Evolutionary conservation across 345 rosid genomes (phyloP).

Genomic region (Bruguiera gymnorhiza): DNA sequence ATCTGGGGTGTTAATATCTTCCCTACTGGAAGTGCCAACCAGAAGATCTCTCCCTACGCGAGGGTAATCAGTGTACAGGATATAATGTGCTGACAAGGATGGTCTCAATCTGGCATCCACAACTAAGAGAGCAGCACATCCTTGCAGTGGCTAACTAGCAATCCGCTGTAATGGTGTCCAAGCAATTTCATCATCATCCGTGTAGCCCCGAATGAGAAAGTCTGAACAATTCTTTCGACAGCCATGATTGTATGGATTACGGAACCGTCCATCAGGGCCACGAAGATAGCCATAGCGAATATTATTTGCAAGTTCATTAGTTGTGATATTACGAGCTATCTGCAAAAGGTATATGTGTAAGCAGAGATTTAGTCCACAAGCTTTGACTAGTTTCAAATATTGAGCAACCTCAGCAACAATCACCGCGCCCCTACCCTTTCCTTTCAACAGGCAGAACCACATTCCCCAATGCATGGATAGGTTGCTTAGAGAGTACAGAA

Average conservation of each 20-base stretch:
- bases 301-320: conserved; percentile 75
- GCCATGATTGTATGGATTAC: conserved; percentile 92
- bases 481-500: too few relatives aligned
- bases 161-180: conserved; percentile 60
- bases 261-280: conserved; percentile 75
- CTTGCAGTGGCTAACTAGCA: conserved; percentile 25
- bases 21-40: too few relatives aligned
- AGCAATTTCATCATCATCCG: conserved; percentile 69
- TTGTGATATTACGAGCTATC: conserved; percentile 87
- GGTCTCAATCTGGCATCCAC: background rate
- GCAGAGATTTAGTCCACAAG: background rate
- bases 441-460: too few relatives aligned
- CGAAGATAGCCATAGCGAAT: conserved; percentile 68
- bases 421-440: background rate
- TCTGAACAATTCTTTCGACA: conserved; percentile 80
- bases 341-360: conserved; percentile 29
- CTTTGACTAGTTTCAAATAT: background rate
- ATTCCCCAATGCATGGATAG: too few relatives aligned
- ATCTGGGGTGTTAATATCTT: too few relatives aligned
- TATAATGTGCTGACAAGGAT: background rate
- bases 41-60: too few relatives aligned
- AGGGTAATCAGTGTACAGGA: too few relatives aligned
- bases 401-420: background rate
- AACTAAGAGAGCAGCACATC: background rate
- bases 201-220: conserved; percentile 65